Evolutionary conservation across 768 basidiomycete genomes (phyloP), one percentile per base, ranked within the genome.

Genomic region (Rhodosporidiobolus sp.): DNA sequence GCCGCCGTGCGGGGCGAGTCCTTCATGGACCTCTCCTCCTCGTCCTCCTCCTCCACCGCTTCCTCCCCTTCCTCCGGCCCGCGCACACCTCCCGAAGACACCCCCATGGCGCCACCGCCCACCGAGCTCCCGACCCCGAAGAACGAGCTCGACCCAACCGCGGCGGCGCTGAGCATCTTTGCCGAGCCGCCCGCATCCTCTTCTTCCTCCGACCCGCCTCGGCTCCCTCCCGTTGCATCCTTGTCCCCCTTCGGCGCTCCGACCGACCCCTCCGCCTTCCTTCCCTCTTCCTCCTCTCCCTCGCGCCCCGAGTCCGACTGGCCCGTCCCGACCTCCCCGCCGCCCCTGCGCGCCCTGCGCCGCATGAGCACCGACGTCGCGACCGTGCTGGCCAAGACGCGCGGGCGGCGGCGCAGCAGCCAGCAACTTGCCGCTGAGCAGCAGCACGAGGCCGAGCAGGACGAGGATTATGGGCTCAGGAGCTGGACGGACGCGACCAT

Each of bases 401-500:
- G 11, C 9, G 32, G 19, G 46, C 9, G 30, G 38, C 19, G 19
- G 35, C 22, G n/a, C n/a, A n/a, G 50, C 34, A 4, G 17, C 10
- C n/a, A 12, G 20, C 9, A 11, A 38, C 43, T 2, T 2, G 63
- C 19, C 54, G 55, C 19, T 46, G 54, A 49, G 65, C 49, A 54
- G 35, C n/a, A 32, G 43, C 54, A 48, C 24, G 53, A 55, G 6
- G 50, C 14, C 5, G 70, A 26, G 63, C 20, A 28, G 6, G 53
- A 62, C 14, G 53, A 4, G 24, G 46, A 67, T 53, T 53, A 56
- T 19, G 71, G 65, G 19, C 9, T 72, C 48, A 58, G 50, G 65
- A 72, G 66, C 45, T 72, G 71, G 71, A 67, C 71, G 11, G 66
- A 72, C 16, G 71, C 71, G 35, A 72, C 61, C 43, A 63, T 72